These are phyloP conservation scores for Oropetium thomaeum DNA, from an alignment of 176 grass and related monocot species.

Conservation along the genomic window DNA sequence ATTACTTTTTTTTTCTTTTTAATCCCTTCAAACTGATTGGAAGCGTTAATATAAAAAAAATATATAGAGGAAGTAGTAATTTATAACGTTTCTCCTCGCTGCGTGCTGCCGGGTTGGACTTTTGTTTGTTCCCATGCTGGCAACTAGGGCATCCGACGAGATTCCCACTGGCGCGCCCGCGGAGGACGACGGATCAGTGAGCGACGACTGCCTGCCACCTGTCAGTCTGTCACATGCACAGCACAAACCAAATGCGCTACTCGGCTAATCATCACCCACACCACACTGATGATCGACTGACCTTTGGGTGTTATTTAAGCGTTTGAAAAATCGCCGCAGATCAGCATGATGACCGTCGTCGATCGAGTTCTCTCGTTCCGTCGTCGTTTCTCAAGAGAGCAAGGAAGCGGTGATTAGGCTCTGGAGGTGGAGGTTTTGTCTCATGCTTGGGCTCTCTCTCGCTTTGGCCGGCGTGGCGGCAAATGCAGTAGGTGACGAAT, in stretches of 20 bases:
- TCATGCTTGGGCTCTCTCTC: neutral
- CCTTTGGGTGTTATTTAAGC: conserved; percentile 14
- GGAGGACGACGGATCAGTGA: neutral
- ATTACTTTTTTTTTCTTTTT: too few relatives aligned
- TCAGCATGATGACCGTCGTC: too few relatives aligned
- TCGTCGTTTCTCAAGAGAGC: too few relatives aligned
- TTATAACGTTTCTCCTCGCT: neutral
- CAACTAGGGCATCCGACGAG: neutral
- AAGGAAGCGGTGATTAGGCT: neutral
- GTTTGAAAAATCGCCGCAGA: conserved; percentile 22
- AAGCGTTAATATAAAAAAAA: too few relatives aligned
- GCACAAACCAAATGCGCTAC: too few relatives aligned
- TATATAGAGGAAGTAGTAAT: too few relatives aligned
- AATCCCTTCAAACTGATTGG: too few relatives aligned
- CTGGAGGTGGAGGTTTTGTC: neutral
- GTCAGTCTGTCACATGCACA: too few relatives aligned
- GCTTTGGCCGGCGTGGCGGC: too few relatives aligned
- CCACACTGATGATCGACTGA: neutral
- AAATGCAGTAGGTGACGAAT: too few relatives aligned
- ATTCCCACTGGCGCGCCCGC: conserved; percentile 23
- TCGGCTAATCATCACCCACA: too few relatives aligned
- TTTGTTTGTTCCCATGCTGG: conserved; percentile 3
- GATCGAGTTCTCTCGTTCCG: too few relatives aligned
- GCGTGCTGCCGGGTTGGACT: conserved; percentile 29
- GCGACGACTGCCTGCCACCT: neutral